These are phyloP conservation scores for Wickerhamiella azymoides DNA, from an alignment of 805 yeast genomes.

Conservation along the genomic window DNA sequence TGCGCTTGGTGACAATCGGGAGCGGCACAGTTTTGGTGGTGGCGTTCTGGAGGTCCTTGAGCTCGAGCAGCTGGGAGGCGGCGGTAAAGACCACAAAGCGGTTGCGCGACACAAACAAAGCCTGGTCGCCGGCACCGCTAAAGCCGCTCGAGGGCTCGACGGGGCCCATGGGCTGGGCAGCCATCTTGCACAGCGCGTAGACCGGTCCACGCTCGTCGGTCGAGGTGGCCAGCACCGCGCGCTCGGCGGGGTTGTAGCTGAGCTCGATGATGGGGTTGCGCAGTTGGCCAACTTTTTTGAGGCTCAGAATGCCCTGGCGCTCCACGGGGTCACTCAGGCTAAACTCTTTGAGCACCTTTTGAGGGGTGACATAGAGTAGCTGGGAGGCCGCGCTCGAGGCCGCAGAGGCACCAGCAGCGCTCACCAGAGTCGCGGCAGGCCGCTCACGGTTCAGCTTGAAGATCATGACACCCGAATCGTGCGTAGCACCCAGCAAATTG, in stretches of 20 bases:
- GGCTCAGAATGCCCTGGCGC: constrained; percentile 65
- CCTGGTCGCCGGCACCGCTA: constrained; percentile 71
- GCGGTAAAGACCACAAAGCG: constrained; percentile 74
- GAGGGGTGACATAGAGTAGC: constrained; percentile 66
- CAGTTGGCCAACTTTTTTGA: constrained; percentile 70
- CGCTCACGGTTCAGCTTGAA: constrained; percentile 95
- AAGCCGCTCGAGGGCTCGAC: constrained; percentile 73
- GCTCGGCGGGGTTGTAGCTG: constrained; percentile 86
- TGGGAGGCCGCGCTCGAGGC: constrained; percentile 35
- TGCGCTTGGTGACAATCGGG: constrained; percentile 45
- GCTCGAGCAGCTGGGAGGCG: constrained; percentile 51
- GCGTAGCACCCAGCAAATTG: constrained; percentile 91
- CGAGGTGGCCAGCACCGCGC: constrained; percentile 68
- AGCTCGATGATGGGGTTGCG: constrained; percentile 78
- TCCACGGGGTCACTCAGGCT: constrained; percentile 48
- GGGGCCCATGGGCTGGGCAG: constrained; percentile 85
- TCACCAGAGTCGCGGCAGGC: constrained; percentile 65
- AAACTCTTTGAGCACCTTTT: constrained; percentile 71
- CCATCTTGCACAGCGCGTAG: constrained; percentile 64
- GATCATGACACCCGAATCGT: constrained; percentile 95
- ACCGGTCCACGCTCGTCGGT: constrained; percentile 39
- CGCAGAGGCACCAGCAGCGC: constrained; percentile 18
- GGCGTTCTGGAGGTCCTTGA: constrained; percentile 69
- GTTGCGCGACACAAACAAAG: constrained; percentile 87
- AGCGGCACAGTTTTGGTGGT: constrained; percentile 64